A percentile compares a stretch with the other conserved stretches of the same genome.
Evolutionary conservation across 2,329 filamentous ascomycete species (phyloP).

Genomic region (Chalaropsis thielavioides): DNA sequence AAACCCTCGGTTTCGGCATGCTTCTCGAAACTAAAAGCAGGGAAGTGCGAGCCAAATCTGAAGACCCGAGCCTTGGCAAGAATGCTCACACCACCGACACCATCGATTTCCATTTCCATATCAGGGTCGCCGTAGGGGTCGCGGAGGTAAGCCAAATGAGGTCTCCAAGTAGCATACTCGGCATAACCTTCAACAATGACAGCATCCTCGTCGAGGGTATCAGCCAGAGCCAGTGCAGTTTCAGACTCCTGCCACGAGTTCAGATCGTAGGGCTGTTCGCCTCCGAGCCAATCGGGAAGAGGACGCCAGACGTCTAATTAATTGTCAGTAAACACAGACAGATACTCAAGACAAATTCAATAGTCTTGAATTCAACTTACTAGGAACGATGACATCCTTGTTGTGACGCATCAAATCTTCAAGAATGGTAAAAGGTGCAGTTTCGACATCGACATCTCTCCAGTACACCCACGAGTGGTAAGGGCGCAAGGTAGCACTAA

Average conservation of each 20-base stretch:
- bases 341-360: background rate
- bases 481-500: slow-evolving; percentile 82
- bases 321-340: slow-evolving; percentile 21
- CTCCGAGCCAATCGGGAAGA: slow-evolving; percentile 96
- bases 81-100: slow-evolving; percentile 94
- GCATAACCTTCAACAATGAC: slow-evolving; percentile 98
- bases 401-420: slow-evolving; percentile 98
- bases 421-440: slow-evolving; percentile 87
- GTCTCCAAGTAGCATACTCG: slow-evolving; percentile 96
- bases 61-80: slow-evolving; percentile 93
- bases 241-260: slow-evolving; percentile 99
- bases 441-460: slow-evolving; percentile 97
- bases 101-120: slow-evolving; percentile 99
- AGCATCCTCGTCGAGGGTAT: slow-evolving; percentile 91
- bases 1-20: slow-evolving; percentile 98
- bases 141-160: slow-evolving; percentile 88
- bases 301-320: slow-evolving; percentile 82
- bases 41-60: slow-evolving; percentile 88
- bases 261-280: slow-evolving; percentile 93
- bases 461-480: slow-evolving; percentile 99
- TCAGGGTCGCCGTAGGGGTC: slow-evolving; percentile 96
- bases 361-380: slow-evolving; percentile 47
- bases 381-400: slow-evolving; percentile 96
- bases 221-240: slow-evolving; percentile 80
- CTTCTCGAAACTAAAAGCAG: slow-evolving; percentile 96